Conservation (phyloP, 768 basidiomycete species). For the Boletus coccyginus region DNA sequence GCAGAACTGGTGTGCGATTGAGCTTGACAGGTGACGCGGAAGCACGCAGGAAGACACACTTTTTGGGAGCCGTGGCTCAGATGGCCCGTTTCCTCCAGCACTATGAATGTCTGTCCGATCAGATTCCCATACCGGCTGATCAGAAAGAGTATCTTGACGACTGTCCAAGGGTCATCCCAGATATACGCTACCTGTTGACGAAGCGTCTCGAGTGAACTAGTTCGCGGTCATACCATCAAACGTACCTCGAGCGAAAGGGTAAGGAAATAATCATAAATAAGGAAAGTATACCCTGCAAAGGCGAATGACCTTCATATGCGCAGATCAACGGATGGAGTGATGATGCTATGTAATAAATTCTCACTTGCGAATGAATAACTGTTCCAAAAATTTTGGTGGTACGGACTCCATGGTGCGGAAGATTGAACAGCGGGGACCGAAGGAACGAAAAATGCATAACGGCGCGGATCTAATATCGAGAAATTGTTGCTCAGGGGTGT, state of each 20-base stretch:
- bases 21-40: background rate
- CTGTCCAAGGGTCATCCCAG: constrained; percentile 17
- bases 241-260: constrained; percentile 27
- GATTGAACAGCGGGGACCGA: background rate
- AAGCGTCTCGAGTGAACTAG: background rate
- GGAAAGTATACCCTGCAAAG: constrained; percentile 21
- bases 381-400: background rate
- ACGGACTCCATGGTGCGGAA: background rate
- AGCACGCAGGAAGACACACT: constrained; percentile 1
- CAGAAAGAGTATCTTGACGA: constrained; percentile 14
- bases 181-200: constrained; percentile 12
- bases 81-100: constrained; percentile 23
- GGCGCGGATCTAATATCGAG: no score
- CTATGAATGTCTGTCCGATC: constrained; percentile 18
- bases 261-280: constrained; percentile 27
- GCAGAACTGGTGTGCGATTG: constrained; percentile 16
- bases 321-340: background rate
- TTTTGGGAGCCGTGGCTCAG: constrained; percentile 11
- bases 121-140: constrained; percentile 18
- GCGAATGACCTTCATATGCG: background rate
- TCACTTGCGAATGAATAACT: constrained; percentile 20
- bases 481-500: no score
- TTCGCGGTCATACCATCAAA: background rate
- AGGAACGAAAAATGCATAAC: no score
- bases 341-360: background rate